Evolutionary conservation across 1,284 basidiomycete species (phyloP), one percentile per base, ranked within the genome.

Genomic region (Sutorius eximius): DNA sequence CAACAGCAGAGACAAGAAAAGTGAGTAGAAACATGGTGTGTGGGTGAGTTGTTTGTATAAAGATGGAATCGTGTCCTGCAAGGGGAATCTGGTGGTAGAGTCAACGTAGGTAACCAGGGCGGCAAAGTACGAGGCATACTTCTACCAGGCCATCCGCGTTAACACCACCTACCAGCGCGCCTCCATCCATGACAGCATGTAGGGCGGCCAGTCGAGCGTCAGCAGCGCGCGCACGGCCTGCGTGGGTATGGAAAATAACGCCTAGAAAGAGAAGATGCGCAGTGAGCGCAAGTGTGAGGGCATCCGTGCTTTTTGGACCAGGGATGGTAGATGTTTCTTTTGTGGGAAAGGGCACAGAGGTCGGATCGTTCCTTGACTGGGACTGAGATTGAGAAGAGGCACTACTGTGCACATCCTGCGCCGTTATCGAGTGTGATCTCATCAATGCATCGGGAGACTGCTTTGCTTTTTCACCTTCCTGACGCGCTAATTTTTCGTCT

Each of bases 41-140:
- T 0, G 89, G 87, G 60, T 88, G 87, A 5, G 87, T 89, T 2
- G 78, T 77, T 48, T 82, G 81, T 3, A 90, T 61, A 45, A 74
- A 68, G 0, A 90, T 71, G 1, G 83, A 75, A 8, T 73, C 73
- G 1, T 74, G 60, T 40, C 70, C 57, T 37, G 67, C 54, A 55
- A 73, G 57, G 55, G 65, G 55, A 52, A 79, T 68, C 78, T 79
- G 16, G 41, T 24, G 18, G 18, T 22, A 9, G 32, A 27, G 5
- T 53, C 20, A 69, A 55, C 44, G 53, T 13, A 38, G 20, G 32
- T n/a, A 18, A 32, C 40, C 24, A 37, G 13, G 22, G 6, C n/a
- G 38, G 52, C 41, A n/a, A 48, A 48, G 45, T 27, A 57, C 30
- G 46, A 55, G 38, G 61, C 73, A 30, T 53, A 82, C 80, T 63